Percentiles rank a stretch among this genome's conserved stretches.
Conservation (phyloP, 257 asterid genomes). For the Coffea eugenioides region DNA sequence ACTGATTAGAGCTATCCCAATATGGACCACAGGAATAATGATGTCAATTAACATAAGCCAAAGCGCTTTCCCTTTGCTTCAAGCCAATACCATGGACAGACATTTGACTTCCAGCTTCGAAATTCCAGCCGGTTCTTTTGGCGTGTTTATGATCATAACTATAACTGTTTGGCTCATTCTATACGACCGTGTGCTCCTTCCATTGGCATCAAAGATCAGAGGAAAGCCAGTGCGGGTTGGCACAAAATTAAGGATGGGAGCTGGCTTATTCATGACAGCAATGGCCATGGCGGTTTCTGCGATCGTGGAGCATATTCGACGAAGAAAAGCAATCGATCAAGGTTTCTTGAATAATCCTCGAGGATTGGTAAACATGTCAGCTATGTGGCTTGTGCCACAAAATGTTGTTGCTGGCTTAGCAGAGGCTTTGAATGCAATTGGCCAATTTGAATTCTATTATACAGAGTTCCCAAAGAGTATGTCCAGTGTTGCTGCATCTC, state of each 20-base stretch:
- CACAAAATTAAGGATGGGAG: conserved; percentile 57
- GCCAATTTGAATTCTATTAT: conserved; percentile 58
- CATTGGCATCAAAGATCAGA: conserved; percentile 45
- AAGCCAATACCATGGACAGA: conserved; percentile 63
- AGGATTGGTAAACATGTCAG: conserved; percentile 52
- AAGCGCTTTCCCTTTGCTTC: conserved; percentile 45
- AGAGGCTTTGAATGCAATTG: conserved; percentile 58
- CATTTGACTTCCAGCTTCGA: conserved; percentile 45
- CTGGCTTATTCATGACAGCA: conserved; percentile 44
- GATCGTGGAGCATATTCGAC: conserved; percentile 44
- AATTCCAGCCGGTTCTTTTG: conserved; percentile 64
- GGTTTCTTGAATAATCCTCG: conserved; percentile 41
- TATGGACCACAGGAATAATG: conserved; percentile 76
- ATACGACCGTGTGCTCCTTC: conserved; percentile 55
- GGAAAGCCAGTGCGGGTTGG: conserved; percentile 44
- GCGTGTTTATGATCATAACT: conserved; percentile 42
- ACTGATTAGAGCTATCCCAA: conserved; percentile 51
- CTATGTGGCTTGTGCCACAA: conserved; percentile 72
- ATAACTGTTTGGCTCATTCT: conserved; percentile 48
- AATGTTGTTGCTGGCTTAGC: conserved; percentile 48
- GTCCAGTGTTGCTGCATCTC: conserved; percentile 56
- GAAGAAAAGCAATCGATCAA: conserved; percentile 36
- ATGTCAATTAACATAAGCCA: conserved; percentile 54
- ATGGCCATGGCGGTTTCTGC: conserved; percentile 50
- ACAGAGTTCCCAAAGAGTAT: conserved; percentile 60